phyloP scores from a whole-genome alignment of 2,329 filamentous ascomycete genomes.

The Fusarium gaditjirri region DNA sequence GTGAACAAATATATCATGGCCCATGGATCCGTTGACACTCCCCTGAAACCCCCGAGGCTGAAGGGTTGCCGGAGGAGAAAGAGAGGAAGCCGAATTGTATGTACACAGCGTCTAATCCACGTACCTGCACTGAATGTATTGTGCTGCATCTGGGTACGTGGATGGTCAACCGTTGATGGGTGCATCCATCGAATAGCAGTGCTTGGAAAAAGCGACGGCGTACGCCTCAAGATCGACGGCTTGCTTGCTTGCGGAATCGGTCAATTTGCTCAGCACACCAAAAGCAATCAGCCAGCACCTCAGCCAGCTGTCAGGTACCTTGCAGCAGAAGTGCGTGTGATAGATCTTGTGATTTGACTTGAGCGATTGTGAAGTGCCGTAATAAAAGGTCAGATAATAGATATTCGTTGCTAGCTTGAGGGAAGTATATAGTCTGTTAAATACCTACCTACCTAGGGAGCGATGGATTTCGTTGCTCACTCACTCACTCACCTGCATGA shows the following conservation, averaged over 20 bases:
- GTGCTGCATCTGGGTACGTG: slow-evolving; percentile 12
- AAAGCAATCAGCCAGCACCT: background rate
- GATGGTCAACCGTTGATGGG: slow-evolving; percentile 19
- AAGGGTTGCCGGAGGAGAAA: slow-evolving; percentile 2
- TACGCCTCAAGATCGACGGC: slow-evolving; percentile 25
- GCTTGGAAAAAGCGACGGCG: slow-evolving; percentile 23
- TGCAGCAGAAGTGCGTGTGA: background rate
- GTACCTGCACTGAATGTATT: background rate
- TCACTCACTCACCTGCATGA: slow-evolving; percentile 6
- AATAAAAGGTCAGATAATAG: no score
- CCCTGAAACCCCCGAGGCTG: slow-evolving; percentile 37
- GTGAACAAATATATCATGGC: slow-evolving; percentile 14
- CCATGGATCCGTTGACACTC: slow-evolving; percentile 27
- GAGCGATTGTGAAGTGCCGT: background rate
- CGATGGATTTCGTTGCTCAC: background rate
- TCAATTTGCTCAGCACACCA: slow-evolving; percentile 6
- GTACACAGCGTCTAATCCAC: background rate
- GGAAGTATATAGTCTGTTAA: background rate
- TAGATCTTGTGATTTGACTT: background rate
- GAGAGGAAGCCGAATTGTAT: background rate
- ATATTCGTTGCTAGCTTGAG: background rate
- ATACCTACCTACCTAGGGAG: background rate
- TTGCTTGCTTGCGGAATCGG: slow-evolving; percentile 24
- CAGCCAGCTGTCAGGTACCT: slow-evolving; percentile 21
- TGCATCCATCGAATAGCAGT: slow-evolving; percentile 28